Evolutionary conservation across 441 rosid genomes (phyloP), one percentile per base, ranked within the genome.

Genomic region (Gossypium gossypioides): DNA sequence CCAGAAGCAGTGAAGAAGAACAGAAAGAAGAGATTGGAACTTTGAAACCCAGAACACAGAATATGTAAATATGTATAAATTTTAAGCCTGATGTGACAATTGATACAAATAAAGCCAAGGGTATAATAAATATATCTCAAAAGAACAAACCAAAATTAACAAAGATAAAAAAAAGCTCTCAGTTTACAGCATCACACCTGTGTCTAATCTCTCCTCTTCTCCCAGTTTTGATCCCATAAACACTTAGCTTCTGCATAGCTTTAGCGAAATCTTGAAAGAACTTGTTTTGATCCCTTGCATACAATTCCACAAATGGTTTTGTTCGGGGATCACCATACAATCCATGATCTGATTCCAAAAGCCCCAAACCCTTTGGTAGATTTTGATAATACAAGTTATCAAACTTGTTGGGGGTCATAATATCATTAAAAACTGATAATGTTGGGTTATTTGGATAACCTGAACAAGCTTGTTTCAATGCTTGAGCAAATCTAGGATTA

Each of bases 161-260:
- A 22, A 21, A 50, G 50, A 48, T 22, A 27, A 37, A 56, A 68
- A 68, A 7, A n/a, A 4, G 19, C 22, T 27, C 52, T 65, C 61
- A 93, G 42, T 93, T 93, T 60, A 87, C 68, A 2, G 90, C 91
- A 78, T 89, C 91, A 64, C 93, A 89, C 77, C 85, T 84, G 73
- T 81, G 85, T 73, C 93, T 79, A 69, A 87, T 81, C 84, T 89
- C 93, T n/a, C 93, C 93, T 48, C 80, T 78, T 34, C 90, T 76
- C 19, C 93, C 93, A 3, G 91, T 87, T 77, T 76, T 62, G 10
- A 89, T 58, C 59, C 93, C 91, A 25, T 73, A 75, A 5, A 81
- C 74, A 56, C 90, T 86, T 51, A 89, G 79, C 87, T 87, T 87
- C 79, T 82, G 84, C 90, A 89, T 87, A 29, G 89, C 91, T 59